These are phyloP conservation scores for Picea abies DNA, from an alignment of 83 land plant genomes.

Conservation along the genomic window DNA sequence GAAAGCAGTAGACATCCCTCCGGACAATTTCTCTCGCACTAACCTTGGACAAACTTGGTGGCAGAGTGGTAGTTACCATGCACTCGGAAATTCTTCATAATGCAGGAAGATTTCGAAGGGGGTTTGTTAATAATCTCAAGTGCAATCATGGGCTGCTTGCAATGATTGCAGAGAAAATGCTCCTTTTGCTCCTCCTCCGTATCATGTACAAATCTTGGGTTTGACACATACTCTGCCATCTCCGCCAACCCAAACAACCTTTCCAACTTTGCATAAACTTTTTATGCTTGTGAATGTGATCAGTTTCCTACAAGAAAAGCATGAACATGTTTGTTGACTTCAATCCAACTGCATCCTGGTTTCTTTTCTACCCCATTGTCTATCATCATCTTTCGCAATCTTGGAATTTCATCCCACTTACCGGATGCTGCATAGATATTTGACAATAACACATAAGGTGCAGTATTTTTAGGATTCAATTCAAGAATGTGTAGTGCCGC, in stretches of 20 bases:
- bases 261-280: neutral
- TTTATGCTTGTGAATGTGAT: neutral
- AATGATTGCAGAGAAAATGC: neutral
- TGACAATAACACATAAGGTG: conserved; percentile 28
- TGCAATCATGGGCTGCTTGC: neutral
- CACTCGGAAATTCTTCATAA: neutral
- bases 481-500: conserved; percentile 28
- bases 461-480: conserved; percentile 36
- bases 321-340: neutral
- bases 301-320: conserved; percentile 3
- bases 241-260: neutral
- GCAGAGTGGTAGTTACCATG: neutral
- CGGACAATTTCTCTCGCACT: neutral
- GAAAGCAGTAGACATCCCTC: neutral
- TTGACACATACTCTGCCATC: neutral
- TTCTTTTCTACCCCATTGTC: conserved; percentile 17
- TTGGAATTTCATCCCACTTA: conserved; percentile 36
- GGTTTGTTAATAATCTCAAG: neutral
- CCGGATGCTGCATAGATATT: conserved; percentile 41
- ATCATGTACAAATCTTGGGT: neutral
- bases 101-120: neutral
- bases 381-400: conserved; percentile 29
- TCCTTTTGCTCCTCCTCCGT: neutral
- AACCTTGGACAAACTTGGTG: neutral
- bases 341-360: conserved; percentile 28